A percentile compares a stretch with the other conserved stretches of the same genome.
phyloP scores from a whole-genome alignment of 192 early-diverging fungal genomes.

The Backusella psychrophila region DNA sequence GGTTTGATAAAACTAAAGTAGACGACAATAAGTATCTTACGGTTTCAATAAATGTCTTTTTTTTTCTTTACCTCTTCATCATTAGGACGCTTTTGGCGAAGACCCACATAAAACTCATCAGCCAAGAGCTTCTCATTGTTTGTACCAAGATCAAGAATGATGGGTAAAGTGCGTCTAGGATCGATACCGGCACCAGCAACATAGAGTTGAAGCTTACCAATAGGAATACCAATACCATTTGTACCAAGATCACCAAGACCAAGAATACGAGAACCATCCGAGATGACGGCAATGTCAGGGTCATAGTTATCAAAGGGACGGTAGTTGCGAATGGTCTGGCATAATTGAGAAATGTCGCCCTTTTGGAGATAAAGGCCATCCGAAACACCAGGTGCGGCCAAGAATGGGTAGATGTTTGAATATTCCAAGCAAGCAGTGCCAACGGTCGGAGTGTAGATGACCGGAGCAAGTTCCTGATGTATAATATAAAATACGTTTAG shows the following conservation, averaged over 20 bases:
- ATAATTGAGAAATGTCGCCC: constrained; percentile 69
- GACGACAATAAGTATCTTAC: background rate
- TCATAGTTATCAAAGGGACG: constrained; percentile 42
- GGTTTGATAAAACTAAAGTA: constrained; percentile 68
- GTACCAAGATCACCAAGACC: constrained; percentile 95
- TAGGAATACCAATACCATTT: constrained; percentile 94
- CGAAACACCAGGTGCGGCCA: constrained; percentile 69
- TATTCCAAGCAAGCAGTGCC: constrained; percentile 86
- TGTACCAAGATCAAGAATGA: constrained; percentile 90
- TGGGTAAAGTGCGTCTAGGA: constrained; percentile 84
- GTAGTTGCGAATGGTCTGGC: constrained; percentile 79
- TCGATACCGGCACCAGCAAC: constrained; percentile 84
- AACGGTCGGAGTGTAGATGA: constrained; percentile 85
- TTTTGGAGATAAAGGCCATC: constrained; percentile 89
- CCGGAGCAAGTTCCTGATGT: constrained; percentile 66
- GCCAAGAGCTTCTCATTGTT: constrained; percentile 79
- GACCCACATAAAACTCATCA: constrained; percentile 90
- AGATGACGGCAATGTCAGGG: constrained; percentile 91
- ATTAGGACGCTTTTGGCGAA: constrained; percentile 62
- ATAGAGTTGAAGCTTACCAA: constrained; percentile 94
- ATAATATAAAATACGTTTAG: background rate
- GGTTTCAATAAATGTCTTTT: background rate
- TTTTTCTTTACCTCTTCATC: constrained; percentile 40
- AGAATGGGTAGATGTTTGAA: constrained; percentile 85
- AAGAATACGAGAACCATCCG: constrained; percentile 92